These are phyloP conservation scores for Pilasporangium apinafurcum DNA, from an alignment of 352 stramenopile genomes.

Conservation along the genomic window DNA sequence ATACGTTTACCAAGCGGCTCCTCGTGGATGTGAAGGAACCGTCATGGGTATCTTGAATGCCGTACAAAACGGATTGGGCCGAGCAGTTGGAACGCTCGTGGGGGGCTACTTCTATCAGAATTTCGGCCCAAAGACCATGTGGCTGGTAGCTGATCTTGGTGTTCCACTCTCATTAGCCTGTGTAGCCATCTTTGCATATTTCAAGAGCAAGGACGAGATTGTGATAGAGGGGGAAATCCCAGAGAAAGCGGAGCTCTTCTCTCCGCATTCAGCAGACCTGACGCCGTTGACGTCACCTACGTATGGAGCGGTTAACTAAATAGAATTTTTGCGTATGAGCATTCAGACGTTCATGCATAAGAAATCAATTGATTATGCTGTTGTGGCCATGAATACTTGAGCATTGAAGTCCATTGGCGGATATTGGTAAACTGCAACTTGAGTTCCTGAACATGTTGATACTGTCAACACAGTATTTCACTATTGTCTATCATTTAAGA, in stretches of 20 bases:
- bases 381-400: too few relatives aligned
- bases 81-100: conserved; percentile 36
- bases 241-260: conserved; percentile 21
- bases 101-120: conserved; percentile 53
- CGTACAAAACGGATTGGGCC: conserved; percentile 38
- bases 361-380: too few relatives aligned
- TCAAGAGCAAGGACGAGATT: conserved; percentile 14
- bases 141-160: conserved; percentile 30
- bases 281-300: too few relatives aligned
- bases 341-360: too few relatives aligned
- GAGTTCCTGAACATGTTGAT: too few relatives aligned
- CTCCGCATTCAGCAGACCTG: conserved; percentile 13
- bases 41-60: conserved; percentile 54
- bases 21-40: conserved; percentile 28
- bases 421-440: too few relatives aligned
- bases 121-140: conserved; percentile 36
- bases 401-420: too few relatives aligned
- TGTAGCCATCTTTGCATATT: conserved; percentile 17
- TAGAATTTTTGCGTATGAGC: too few relatives aligned
- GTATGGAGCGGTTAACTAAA: too few relatives aligned
- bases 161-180: conserved; percentile 24
- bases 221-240: conserved; percentile 11
- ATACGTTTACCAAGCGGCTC: conserved; percentile 38
- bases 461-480: too few relatives aligned
- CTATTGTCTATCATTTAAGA: too few relatives aligned